Base-by-base conservation (phyloP, 176 grass and related monocot genomes). In the Chrysopogon serrulatus region DNA sequence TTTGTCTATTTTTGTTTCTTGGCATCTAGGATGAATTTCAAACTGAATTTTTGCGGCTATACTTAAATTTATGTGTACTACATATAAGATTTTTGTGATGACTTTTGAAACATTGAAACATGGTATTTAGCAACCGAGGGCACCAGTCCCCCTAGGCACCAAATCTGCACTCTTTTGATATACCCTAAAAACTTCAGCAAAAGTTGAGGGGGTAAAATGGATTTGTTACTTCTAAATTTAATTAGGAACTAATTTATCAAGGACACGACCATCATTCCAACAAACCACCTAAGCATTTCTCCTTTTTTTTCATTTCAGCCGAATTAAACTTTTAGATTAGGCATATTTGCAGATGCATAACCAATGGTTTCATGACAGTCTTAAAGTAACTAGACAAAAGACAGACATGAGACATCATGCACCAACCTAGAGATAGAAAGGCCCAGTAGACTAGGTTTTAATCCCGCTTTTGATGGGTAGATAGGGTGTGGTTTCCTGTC, bases 401-500 rank as follows among this genome's bases (percentile, higher is more conserved):
- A 51, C n/a, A 59, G 23, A 26, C 23, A 26, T 59, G 54, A 62
- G 1, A 42, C 68, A 27, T 39, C 60, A 70, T 45, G 39, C 65
- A 91, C 75, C 82, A 4, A 98, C 95, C 88, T 98, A 56, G 88
- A 95, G 86, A 95, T 98, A 36, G 74, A 89, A 14, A 90, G 75
- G 45, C 65, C 65, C 71, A 98, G 83, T 14, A 84, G 82, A 43
- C 82, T 60, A 41, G 86, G 90, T 66, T 95, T 91, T 26, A 98
- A 63, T 71, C 92, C 87, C 6, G 82, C 82, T 98, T 95, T 98
- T 79, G 95, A 95, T 63, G 95, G 91, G 83, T 98, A 95, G 60
- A 98, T 76, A 65, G 95, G 92, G 88, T 88, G 92, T 84, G 90
- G 95, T 78, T 88, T 95, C 82, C 82, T 91, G 44, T 95, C 88